A percentile compares a stretch with the other conserved stretches of the same genome.
phyloP scores from a whole-genome alignment of 345 rosid genomes.

The Ailanthus altissimus region DNA sequence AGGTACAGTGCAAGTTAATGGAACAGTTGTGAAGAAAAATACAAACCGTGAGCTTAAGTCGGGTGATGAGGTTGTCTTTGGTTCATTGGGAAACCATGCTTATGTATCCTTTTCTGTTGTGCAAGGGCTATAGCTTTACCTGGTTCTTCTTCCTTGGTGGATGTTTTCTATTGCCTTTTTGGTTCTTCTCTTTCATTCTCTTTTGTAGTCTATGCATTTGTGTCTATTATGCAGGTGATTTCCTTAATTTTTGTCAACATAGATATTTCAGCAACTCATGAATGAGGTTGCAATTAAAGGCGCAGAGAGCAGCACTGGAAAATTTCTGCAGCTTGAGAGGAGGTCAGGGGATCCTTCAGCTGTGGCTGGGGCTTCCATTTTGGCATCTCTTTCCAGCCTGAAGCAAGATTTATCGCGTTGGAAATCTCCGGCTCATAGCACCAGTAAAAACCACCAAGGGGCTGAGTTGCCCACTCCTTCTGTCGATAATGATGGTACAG shows the following conservation, averaged over 20 bases:
- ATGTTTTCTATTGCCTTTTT: constrained; percentile 12
- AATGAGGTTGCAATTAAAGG: constrained; percentile 57
- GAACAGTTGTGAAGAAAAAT: constrained; percentile 50
- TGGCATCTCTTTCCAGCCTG: constrained; percentile 66
- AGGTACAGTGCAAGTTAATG: constrained; percentile 71
- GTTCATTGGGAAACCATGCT: constrained; percentile 59
- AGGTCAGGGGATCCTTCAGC: constrained; percentile 75
- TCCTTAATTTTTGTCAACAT: constrained; percentile 41
- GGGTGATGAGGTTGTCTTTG: constrained; percentile 81
- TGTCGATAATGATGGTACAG: constrained; percentile 48
- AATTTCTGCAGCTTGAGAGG: constrained; percentile 55
- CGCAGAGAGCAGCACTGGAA: constrained; percentile 52
- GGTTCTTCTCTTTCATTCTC: constrained; percentile 12
- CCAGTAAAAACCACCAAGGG: constrained; percentile 50
- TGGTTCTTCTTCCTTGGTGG: constrained; percentile 12
- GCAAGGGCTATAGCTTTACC: constrained; percentile 3
- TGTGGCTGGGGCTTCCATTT: constrained; percentile 72
- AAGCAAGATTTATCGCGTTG: constrained; percentile 59
- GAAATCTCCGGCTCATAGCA: constrained; percentile 50
- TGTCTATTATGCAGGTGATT: constrained; percentile 18
- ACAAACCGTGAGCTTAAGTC: constrained; percentile 50
- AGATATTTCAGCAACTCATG: constrained; percentile 77
- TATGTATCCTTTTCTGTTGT: constrained; percentile 68
- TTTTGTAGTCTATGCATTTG: neutral
- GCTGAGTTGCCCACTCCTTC: constrained; percentile 54